These are phyloP conservation scores for Sporisorium iseilematis-ciliati DNA, from an alignment of 1,284 basidiomycete genomes.

Conservation along the genomic window DNA sequence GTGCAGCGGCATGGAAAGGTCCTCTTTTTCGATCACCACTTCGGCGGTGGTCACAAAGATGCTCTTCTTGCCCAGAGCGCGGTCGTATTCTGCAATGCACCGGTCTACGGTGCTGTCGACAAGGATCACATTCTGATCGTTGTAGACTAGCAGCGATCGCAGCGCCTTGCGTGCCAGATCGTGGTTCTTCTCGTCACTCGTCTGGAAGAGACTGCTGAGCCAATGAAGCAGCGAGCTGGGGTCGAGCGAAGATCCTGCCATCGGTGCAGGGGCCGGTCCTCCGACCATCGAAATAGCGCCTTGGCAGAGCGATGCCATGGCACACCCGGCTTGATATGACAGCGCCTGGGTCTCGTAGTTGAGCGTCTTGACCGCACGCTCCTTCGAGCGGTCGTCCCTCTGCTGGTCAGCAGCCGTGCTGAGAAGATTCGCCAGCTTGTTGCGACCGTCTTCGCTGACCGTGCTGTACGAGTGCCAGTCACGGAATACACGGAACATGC, in stretches of 20 bases:
- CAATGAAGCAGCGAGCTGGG: slow-evolving; percentile 71
- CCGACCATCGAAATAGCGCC: slow-evolving; percentile 70
- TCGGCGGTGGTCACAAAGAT: slow-evolving; percentile 86
- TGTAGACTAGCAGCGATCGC: slow-evolving; percentile 78
- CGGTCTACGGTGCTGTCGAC: slow-evolving; percentile 79
- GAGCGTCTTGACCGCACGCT: slow-evolving; percentile 71
- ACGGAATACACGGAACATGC: slow-evolving; percentile 86
- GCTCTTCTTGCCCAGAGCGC: slow-evolving; percentile 70
- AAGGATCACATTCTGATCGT: slow-evolving; percentile 76
- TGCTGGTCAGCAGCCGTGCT: slow-evolving; percentile 76
- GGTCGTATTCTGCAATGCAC: slow-evolving; percentile 76
- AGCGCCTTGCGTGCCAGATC: slow-evolving; percentile 77
- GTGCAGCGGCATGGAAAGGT: slow-evolving; percentile 78
- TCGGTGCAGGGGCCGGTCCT: slow-evolving; percentile 85
- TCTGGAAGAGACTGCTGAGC: slow-evolving; percentile 72
- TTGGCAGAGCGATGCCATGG: slow-evolving; percentile 79
- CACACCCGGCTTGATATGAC: slow-evolving; percentile 79
- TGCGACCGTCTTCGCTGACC: slow-evolving; percentile 80
- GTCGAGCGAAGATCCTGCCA: slow-evolving; percentile 75
- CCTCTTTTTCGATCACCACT: slow-evolving; percentile 76
- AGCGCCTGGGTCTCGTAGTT: slow-evolving; percentile 74
- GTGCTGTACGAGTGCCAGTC: slow-evolving; percentile 92
- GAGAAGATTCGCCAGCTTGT: slow-evolving; percentile 81
- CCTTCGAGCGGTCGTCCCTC: slow-evolving; percentile 70
- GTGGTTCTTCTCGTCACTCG: slow-evolving; percentile 68